Conservation (phyloP, 177 flowering plant species). For the Vitis hybrid region DNA sequence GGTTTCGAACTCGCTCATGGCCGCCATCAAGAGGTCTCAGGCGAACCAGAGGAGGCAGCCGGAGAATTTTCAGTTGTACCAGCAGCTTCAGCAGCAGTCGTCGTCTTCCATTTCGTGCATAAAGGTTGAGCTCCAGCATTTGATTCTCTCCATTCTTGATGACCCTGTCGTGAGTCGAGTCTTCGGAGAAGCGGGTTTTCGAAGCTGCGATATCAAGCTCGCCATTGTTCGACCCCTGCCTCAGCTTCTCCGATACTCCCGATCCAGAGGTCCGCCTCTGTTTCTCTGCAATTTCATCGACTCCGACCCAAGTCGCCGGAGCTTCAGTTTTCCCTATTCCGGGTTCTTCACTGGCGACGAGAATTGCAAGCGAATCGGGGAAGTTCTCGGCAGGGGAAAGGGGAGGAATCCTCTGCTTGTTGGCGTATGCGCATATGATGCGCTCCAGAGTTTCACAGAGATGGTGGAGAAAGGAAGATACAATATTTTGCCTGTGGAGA, state of each 20-base stretch:
- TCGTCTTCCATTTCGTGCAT: conserved; percentile 39
- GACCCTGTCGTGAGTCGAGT: conserved; percentile 95
- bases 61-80: conserved; percentile 51
- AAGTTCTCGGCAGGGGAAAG: conserved; percentile 45
- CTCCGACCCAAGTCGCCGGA: conserved; percentile 25
- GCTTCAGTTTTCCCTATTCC: conserved; percentile 40
- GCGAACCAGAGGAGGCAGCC: conserved; percentile 71
- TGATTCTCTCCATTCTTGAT: conserved; percentile 83
- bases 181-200: conserved; percentile 83
- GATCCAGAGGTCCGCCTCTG: conserved; percentile 50
- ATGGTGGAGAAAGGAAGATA: conserved; percentile 33
- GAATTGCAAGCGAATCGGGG: conserved; percentile 54
- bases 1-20: conserved; percentile 79
- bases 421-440: conserved; percentile 60
- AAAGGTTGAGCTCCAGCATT: conserved; percentile 71
- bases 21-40: conserved; percentile 70
- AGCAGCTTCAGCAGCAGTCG: conserved; percentile 35
- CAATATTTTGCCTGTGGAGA: conserved; percentile 34
- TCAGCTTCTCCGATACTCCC: conserved; percentile 31
- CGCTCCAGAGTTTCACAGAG: conserved; percentile 45
- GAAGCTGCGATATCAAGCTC: conserved; percentile 79
- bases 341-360: conserved; percentile 37
- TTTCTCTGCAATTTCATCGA: conserved; percentile 62
- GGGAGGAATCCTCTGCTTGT: conserved; percentile 80
- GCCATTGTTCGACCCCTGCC: conserved; percentile 57